Evolutionary conservation across 768 basidiomycete species (phyloP).

Genomic region (Mycena epipterygia): DNA sequence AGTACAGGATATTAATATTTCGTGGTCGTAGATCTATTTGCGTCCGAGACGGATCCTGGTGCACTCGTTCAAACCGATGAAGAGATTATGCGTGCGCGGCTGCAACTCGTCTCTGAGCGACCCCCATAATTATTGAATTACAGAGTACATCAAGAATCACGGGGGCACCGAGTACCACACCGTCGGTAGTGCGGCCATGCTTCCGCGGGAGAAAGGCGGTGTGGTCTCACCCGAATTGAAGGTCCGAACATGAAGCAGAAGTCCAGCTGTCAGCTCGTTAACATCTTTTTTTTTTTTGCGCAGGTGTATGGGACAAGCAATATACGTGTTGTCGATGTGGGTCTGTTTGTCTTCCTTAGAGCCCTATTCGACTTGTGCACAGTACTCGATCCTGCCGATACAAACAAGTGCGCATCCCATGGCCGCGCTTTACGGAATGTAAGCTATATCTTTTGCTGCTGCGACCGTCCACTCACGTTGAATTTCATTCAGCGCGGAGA

Average conservation of each 20-base stretch:
- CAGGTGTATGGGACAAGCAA: conserved; percentile 32
- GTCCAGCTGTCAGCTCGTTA: too few species aligned
- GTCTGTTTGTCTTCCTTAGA: not conserved
- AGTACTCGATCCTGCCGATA: conserved; percentile 18
- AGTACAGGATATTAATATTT: not conserved
- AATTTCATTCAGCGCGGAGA: conserved; percentile 18
- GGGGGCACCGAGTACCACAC: conserved; percentile 29
- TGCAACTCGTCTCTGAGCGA: not conserved
- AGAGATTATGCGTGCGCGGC: conserved; percentile 27
- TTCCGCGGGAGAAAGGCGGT: conserved; percentile 17
- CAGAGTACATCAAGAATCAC: conserved; percentile 30
- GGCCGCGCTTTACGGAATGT: conserved; percentile 25
- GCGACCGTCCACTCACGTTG: not conserved
- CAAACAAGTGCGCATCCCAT: conserved; percentile 28
- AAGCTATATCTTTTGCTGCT: not conserved
- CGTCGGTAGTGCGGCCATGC: conserved; percentile 19
- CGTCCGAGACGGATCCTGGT: conserved; percentile 35
- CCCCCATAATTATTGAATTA: not conserved
- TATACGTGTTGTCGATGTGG: conserved; percentile 30
- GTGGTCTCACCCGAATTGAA: conserved; percentile 22
- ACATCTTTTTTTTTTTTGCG: not conserved
- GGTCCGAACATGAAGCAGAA: not conserved
- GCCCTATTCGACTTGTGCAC: not conserved
- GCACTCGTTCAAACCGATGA: conserved; percentile 34
- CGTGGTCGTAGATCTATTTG: conserved; percentile 12